These are phyloP conservation scores for Fraxinus xanthoxyloides DNA, from an alignment of 305 asterid genomes.

Conservation along the genomic window DNA sequence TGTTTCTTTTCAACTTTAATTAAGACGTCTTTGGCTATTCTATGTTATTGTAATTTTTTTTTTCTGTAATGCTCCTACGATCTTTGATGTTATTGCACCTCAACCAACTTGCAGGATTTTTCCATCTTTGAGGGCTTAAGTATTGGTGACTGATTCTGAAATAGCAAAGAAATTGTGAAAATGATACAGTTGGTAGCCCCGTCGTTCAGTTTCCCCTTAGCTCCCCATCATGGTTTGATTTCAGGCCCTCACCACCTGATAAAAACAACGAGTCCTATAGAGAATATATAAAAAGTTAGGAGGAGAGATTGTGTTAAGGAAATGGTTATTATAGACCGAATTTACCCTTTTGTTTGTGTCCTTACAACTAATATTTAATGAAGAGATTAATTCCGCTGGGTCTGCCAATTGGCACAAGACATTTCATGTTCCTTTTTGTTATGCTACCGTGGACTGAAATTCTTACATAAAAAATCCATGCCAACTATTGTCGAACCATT, in stretches of 20 bases:
- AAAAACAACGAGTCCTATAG: background rate
- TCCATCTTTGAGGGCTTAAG: background rate
- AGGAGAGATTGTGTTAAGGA: background rate
- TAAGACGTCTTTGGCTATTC: slow-evolving; percentile 6
- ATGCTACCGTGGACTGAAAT: background rate
- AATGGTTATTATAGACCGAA: background rate
- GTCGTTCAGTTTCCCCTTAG: background rate
- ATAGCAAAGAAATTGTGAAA: background rate
- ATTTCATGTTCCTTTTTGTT: background rate
- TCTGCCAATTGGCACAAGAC: slow-evolving; percentile 1
- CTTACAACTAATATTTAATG: background rate
- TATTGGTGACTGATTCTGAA: background rate
- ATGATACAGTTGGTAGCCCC: background rate
- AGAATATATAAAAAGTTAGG: background rate
- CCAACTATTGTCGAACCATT: background rate
- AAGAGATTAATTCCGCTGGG: background rate
- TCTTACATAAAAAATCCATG: background rate
- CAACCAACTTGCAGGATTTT: background rate
- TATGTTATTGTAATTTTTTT: background rate
- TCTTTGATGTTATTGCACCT: background rate
- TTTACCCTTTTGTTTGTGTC: background rate
- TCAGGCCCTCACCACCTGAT: background rate
- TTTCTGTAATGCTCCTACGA: slow-evolving; percentile 2
- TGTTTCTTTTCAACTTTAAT: slow-evolving; percentile 13
- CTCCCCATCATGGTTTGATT: background rate